These are phyloP conservation scores for Dactylellina parvicollis DNA, from an alignment of 2,329 filamentous ascomycete species.

Conservation along the genomic window DNA sequence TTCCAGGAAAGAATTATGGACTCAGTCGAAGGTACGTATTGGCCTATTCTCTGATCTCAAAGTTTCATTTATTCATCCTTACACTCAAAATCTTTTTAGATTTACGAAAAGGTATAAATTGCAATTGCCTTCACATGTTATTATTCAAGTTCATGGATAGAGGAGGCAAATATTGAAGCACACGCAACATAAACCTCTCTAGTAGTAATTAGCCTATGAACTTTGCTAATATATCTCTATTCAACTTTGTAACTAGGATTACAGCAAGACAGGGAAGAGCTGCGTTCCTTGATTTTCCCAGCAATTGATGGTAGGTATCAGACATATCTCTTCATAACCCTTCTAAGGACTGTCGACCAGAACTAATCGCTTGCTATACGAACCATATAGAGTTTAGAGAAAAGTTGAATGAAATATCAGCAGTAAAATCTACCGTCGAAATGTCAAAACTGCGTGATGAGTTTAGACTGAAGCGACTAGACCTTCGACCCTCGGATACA, in stretches of 20 bases:
- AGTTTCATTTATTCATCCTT: neutral
- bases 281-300: conserved; percentile 35
- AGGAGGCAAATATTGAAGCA: no score
- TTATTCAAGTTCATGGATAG: no score
- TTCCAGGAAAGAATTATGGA: conserved; percentile 51
- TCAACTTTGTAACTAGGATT: conserved; percentile 10
- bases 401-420: conserved; percentile 30
- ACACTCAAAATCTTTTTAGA: conserved; percentile 8
- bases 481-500: conserved; percentile 28
- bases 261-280: conserved; percentile 30
- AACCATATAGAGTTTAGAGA: conserved; percentile 5
- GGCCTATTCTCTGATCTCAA: neutral
- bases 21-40: conserved; percentile 36
- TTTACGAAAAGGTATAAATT: conserved; percentile 30
- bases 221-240: neutral
- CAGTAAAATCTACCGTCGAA: conserved; percentile 12
- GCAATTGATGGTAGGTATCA: conserved; percentile 24
- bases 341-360: neutral
- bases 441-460: conserved; percentile 30
- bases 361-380: neutral
- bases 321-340: neutral
- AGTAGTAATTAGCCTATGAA: neutral
- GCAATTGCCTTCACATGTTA: no score
- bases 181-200: no score
- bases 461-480: conserved; percentile 15